Percentiles rank a stretch among this genome's conserved stretches.
Evolutionary conservation across 805 yeast species (phyloP).

Genomic region (Clavispora fructus): DNA sequence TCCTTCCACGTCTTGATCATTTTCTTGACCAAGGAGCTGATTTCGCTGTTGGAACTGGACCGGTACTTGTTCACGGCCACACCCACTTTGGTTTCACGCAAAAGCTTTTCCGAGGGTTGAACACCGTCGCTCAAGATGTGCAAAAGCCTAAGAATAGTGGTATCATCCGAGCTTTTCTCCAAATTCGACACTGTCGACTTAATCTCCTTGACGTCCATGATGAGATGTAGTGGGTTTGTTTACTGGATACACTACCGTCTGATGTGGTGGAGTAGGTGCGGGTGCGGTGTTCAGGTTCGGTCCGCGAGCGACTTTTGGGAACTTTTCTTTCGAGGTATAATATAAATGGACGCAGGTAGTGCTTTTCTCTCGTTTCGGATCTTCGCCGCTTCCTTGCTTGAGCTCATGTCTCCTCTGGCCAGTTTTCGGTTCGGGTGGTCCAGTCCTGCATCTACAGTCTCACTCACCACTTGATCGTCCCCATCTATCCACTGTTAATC

Average conservation of each 20-base stretch:
- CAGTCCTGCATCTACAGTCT: too few relatives aligned
- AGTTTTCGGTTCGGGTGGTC: too few relatives aligned
- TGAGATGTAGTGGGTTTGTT: conserved; percentile 1
- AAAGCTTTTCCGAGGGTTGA: conserved; percentile 75
- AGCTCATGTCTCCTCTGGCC: too few relatives aligned
- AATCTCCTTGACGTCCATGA: conserved; percentile 72
- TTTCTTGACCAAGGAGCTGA: conserved; percentile 67
- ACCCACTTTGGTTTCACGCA: conserved; percentile 95
- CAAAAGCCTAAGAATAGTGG: conserved; percentile 61
- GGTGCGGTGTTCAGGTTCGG: neutral
- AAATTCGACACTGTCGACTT: conserved; percentile 62
- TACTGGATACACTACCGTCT: neutral
- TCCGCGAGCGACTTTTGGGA: neutral
- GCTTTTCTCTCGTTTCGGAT: too few relatives aligned
- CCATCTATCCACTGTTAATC: too few relatives aligned
- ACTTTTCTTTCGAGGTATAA: too few relatives aligned
- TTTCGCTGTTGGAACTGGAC: conserved; percentile 58
- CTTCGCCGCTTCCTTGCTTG: too few relatives aligned
- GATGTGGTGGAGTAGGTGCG: neutral
- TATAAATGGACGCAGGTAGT: too few relatives aligned
- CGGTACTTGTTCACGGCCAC: conserved; percentile 90
- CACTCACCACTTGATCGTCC: too few relatives aligned
- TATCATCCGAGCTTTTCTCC: conserved; percentile 65
- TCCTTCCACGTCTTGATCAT: conserved; percentile 91
- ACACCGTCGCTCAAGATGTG: conserved; percentile 64